Conservation (phyloP, 2,329 filamentous ascomycete species). For the Diaporthe sp. region DNA sequence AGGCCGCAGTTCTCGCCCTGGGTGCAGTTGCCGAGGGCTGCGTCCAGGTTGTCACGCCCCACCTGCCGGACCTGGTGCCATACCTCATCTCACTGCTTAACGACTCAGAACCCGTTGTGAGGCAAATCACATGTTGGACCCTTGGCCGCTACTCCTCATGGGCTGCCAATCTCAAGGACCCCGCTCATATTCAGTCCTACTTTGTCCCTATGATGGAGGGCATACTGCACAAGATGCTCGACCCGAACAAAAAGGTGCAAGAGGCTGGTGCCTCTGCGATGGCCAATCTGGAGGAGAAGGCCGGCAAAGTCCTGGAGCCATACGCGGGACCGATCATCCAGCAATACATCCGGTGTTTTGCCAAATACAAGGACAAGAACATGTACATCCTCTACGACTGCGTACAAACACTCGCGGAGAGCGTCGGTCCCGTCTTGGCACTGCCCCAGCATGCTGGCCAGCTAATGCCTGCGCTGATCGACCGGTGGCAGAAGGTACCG, state of each 20-base stretch:
- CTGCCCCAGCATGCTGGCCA: conserved; percentile 82
- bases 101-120: conserved; percentile 88
- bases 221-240: conserved; percentile 92
- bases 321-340: conserved; percentile 92
- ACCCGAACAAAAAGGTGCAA: conserved; percentile 97
- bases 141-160: conserved; percentile 92
- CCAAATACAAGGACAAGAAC: conserved; percentile 97
- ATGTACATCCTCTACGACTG: conserved; percentile 99
- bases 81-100: conserved; percentile 89
- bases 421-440: conserved; percentile 85
- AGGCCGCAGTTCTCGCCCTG: conserved; percentile 92
- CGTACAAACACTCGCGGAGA: conserved; percentile 94
- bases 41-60: conserved; percentile 87
- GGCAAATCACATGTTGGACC: conserved; percentile 98
- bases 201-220: conserved; percentile 99
- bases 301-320: conserved; percentile 80
- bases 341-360: conserved; percentile 93
- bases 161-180: conserved; percentile 81
- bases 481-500: conserved; percentile 85
- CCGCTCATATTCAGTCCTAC: conserved; percentile 75
- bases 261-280: conserved; percentile 96
- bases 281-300: conserved; percentile 94
- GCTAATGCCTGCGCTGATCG: conserved; percentile 92
- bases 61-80: conserved; percentile 88
- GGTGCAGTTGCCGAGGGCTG: conserved; percentile 96